These are phyloP conservation scores for Achlya hypogyna DNA, from an alignment of 352 stramenopile species.

Conservation along the genomic window DNA sequence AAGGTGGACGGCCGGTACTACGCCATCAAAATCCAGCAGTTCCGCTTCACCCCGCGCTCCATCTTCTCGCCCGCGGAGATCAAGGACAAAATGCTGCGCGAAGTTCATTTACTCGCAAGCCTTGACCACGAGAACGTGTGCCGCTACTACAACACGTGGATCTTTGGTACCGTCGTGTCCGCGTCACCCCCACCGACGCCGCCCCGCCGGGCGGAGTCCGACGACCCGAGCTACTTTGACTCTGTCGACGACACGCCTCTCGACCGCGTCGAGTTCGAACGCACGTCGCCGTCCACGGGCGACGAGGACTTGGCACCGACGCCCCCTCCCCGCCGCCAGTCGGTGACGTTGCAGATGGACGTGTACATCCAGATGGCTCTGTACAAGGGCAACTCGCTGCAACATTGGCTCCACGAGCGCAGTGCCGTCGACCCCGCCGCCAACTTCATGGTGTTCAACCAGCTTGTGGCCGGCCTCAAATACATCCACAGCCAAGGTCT, in stretches of 20 bases:
- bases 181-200: background rate
- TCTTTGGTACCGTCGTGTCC: conserved; percentile 55
- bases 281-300: conserved; percentile 20
- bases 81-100: conserved; percentile 88
- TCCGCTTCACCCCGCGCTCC: conserved; percentile 75
- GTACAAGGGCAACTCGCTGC: conserved; percentile 85
- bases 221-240: conserved; percentile 52
- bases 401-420: conserved; percentile 63
- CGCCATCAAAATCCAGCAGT: conserved; percentile 71
- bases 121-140: conserved; percentile 94
- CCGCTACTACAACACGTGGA: conserved; percentile 85
- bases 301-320: conserved; percentile 17
- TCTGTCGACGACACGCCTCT: background rate
- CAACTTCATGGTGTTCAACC: conserved; percentile 61
- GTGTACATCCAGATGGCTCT: conserved; percentile 93
- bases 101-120: conserved; percentile 85
- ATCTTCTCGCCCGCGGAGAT: conserved; percentile 69
- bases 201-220: conserved; percentile 25
- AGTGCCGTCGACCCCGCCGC: conserved; percentile 31
- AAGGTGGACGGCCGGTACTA: conserved; percentile 62
- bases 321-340: conserved; percentile 19
- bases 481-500: conserved; percentile 69
- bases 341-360: conserved; percentile 65
- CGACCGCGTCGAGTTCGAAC: conserved; percentile 14
- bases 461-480: conserved; percentile 61